Conservation (phyloP, 306 rosid genomes). For the Dryas alaskensis region DNA sequence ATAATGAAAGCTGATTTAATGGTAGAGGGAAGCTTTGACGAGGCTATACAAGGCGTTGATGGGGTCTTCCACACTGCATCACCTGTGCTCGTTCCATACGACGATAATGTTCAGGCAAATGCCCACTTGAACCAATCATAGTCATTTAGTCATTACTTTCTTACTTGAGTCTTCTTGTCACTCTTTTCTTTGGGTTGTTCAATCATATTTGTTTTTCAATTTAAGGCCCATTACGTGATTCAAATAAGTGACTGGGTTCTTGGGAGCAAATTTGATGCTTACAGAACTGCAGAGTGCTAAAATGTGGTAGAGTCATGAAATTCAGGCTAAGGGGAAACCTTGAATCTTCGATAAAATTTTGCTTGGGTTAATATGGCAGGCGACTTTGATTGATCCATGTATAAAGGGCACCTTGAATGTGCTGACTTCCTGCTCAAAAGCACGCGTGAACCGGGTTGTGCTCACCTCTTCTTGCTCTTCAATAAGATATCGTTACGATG, state of each 20-base stretch:
- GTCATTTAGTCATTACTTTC: too few species aligned
- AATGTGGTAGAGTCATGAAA: background rate
- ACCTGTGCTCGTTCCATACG: conserved; percentile 61
- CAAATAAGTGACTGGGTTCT: background rate
- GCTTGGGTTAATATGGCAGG: conserved; percentile 31
- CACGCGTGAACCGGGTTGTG: conserved; percentile 62
- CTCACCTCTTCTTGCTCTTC: conserved; percentile 84
- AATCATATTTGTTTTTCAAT: background rate
- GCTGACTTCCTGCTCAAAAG: conserved; percentile 61
- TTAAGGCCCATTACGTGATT: background rate
- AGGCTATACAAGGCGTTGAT: conserved; percentile 61
- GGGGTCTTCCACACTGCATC: conserved; percentile 88
- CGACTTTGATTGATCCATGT: conserved; percentile 67
- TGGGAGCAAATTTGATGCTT: background rate
- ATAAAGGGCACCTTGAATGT: conserved; percentile 64
- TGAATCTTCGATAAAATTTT: background rate
- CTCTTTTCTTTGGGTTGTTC: too few species aligned
- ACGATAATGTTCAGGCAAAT: conserved; percentile 56
- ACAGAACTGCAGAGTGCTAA: too few species aligned
- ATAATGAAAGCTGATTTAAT: conserved; percentile 59
- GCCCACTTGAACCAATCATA: too few species aligned
- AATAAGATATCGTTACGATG: conserved; percentile 64
- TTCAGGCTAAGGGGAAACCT: background rate
- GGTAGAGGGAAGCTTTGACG: conserved; percentile 69
- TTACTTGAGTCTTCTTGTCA: too few species aligned